Evolutionary conservation across 768 basidiomycete species (phyloP).

Genomic region (Phaffia tasmanica): DNA sequence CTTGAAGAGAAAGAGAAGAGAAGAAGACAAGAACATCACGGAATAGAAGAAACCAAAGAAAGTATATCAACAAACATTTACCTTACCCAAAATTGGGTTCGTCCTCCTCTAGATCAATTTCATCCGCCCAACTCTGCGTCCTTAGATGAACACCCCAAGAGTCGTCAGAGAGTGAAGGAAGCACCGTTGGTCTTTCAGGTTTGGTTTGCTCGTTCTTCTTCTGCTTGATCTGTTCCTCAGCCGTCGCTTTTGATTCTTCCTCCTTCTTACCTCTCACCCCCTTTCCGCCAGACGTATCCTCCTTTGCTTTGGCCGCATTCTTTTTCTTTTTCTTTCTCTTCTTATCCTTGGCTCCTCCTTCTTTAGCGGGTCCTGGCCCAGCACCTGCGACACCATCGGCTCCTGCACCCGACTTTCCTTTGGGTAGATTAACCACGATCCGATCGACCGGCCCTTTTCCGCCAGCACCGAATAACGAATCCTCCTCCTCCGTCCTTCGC

Average conservation of each 20-base stretch:
- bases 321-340: neutral
- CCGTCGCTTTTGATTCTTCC: neutral
- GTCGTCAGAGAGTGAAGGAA: neutral
- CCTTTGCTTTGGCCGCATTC: neutral
- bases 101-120: slow-evolving; percentile 4
- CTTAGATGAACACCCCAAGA: slow-evolving; percentile 7
- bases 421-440: no score
- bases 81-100: slow-evolving; percentile 3
- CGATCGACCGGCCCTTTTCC: no score
- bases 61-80: neutral
- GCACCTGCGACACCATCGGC: no score
- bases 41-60: no score
- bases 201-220: neutral
- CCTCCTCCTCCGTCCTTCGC: no score
- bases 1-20: no score
- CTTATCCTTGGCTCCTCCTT: no score
- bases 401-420: no score
- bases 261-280: no score
- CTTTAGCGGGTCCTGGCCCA: no score
- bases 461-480: no score
- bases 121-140: slow-evolving; percentile 15
- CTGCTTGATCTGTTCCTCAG: no score
- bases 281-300: neutral
- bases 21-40: neutral
- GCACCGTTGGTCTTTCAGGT: neutral